These are phyloP conservation scores for Pyrenophora seminiperda DNA, from an alignment of 2,329 filamentous ascomycete genomes.

Conservation along the genomic window DNA sequence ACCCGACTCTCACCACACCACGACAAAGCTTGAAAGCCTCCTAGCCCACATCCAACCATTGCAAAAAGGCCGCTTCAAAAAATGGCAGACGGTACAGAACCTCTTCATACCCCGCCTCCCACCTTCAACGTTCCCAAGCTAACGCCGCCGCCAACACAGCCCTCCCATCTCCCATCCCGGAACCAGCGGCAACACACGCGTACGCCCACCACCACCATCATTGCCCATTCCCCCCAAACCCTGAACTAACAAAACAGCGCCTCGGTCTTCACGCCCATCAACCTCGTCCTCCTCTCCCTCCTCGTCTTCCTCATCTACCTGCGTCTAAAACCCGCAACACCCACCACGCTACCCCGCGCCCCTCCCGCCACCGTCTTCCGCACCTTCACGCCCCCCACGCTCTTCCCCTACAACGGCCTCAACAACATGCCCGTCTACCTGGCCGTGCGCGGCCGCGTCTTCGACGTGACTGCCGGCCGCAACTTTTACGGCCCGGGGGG, in stretches of 20 bases:
- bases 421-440: conserved; percentile 79
- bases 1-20: no score
- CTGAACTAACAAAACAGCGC: conserved; percentile 49
- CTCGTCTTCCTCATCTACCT: conserved; percentile 63
- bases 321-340: conserved; percentile 61
- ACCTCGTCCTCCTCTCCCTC: conserved; percentile 64
- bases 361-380: conserved; percentile 81
- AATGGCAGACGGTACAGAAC: no score
- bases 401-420: conserved; percentile 84
- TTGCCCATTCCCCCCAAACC: background rate
- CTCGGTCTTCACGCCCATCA: conserved; percentile 63
- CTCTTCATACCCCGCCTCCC: no score
- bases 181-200: conserved; percentile 55
- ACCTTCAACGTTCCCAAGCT: background rate
- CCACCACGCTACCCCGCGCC: conserved; percentile 58
- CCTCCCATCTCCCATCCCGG: conserved; percentile 66
- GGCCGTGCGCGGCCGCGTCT: conserved; percentile 87
- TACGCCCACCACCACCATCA: conserved; percentile 41
- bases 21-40: no score
- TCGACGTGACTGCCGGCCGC: conserved; percentile 83
- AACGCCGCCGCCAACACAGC: conserved; percentile 31
- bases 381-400: conserved; percentile 78
- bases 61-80: no score
- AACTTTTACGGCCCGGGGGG: conserved; percentile 97
- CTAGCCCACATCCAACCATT: no score